Conservation (phyloP, 805 yeast species). For the Pichia gijzeniarum region DNA sequence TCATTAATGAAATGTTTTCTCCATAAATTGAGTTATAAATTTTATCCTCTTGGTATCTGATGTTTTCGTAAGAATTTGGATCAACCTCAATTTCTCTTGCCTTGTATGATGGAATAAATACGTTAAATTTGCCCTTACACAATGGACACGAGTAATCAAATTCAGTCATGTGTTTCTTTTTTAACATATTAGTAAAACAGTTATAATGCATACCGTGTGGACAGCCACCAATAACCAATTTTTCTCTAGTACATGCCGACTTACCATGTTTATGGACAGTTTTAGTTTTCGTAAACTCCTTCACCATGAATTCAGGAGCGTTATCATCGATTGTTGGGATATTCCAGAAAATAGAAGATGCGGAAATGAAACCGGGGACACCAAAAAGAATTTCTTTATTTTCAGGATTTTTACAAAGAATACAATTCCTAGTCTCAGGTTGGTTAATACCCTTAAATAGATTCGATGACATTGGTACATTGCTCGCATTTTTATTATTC, state of each 20-base stretch:
- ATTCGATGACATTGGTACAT: conserved; percentile 6
- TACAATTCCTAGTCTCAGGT: conserved; percentile 35
- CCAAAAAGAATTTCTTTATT: conserved; percentile 45
- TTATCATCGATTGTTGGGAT: conserved; percentile 32
- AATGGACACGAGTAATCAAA: conserved; percentile 41
- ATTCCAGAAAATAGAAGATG: conserved; percentile 45
- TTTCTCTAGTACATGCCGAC: conserved; percentile 17
- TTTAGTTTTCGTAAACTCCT: conserved; percentile 10
- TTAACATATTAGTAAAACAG: conserved; percentile 35
- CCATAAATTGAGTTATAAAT: conserved; percentile 14
- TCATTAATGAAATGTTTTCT: conserved; percentile 27
- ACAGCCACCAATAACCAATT: conserved; percentile 38
- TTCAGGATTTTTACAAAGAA: conserved; percentile 52
- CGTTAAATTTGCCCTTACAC: conserved; percentile 40
- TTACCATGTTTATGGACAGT: conserved; percentile 9
- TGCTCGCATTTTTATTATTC: conserved; percentile 4
- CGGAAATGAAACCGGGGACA: conserved; percentile 44
- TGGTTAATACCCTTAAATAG: neutral
- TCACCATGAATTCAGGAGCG: conserved; percentile 24
- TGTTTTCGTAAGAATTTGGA: conserved; percentile 11
- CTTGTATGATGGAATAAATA: conserved; percentile 39
- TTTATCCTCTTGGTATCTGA: neutral
- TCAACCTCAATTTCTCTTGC: conserved; percentile 23
- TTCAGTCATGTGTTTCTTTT: conserved; percentile 15
- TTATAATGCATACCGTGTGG: conserved; percentile 47